Conservation (phyloP, 108 stramenopile species). For the Nitzschia putrida region DNA sequence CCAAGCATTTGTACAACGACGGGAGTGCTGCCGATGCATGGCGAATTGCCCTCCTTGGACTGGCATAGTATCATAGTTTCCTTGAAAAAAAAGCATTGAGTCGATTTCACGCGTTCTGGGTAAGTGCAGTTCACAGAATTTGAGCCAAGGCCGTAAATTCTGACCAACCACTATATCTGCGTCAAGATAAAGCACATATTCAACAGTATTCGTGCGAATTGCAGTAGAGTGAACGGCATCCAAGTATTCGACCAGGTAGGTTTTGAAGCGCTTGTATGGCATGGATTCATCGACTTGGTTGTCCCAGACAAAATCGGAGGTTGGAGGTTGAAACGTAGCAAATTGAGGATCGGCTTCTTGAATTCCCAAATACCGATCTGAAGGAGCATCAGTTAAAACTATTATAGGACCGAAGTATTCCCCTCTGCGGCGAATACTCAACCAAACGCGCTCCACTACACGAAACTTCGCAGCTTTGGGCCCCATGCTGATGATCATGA, state of each 20-base stretch:
- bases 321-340: neutral
- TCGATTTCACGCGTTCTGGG: neutral
- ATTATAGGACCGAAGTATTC: neutral
- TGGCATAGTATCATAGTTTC: neutral
- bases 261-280: slow-evolving; percentile 3
- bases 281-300: neutral
- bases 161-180: neutral
- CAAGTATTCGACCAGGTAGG: neutral
- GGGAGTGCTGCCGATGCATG: neutral
- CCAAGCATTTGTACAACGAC: neutral
- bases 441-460: neutral
- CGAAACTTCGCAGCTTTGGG: neutral
- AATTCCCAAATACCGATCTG: neutral
- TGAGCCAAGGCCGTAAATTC: neutral
- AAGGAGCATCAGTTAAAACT: neutral
- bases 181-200: neutral
- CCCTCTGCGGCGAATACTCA: neutral
- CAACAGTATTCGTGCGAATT: neutral
- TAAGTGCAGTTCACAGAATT: neutral
- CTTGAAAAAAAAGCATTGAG: neutral
- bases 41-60: neutral
- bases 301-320: neutral
- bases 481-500: slow-evolving; percentile 1
- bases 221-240: neutral
- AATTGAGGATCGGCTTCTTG: neutral